A percentile compares a stretch with the other conserved stretches of the same genome.
These are phyloP conservation scores for Stenocarpella maydis DNA, from an alignment of 2,329 filamentous ascomycete species.

Conservation along the genomic window DNA sequence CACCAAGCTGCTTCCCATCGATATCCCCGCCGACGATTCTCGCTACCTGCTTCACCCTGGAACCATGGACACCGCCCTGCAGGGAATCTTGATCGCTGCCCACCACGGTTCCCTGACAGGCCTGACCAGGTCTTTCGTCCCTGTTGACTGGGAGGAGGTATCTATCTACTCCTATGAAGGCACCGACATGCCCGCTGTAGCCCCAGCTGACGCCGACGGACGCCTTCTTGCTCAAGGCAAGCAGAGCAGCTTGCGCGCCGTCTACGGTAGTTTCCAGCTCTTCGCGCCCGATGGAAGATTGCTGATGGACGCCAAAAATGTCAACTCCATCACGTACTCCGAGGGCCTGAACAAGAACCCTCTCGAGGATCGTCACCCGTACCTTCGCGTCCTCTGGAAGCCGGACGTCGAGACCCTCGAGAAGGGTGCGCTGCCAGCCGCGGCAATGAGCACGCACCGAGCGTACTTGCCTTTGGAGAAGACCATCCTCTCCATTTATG, in stretches of 20 bases:
- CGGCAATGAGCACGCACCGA: background rate
- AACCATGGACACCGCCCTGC: constrained; percentile 47
- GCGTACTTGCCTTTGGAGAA: background rate
- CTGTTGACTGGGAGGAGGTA: background rate
- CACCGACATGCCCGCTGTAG: background rate
- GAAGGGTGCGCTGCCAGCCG: background rate
- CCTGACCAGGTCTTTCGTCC: background rate
- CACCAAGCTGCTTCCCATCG: background rate
- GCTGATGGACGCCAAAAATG: background rate
- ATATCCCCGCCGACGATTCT: background rate
- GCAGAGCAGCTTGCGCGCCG: background rate
- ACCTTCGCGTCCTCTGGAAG: constrained; percentile 2
- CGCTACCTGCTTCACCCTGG: constrained; percentile 47
- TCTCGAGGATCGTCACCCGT: background rate
- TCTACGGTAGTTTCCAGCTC: background rate
- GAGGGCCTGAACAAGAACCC: background rate
- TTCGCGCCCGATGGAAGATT: background rate
- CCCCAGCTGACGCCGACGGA: background rate
- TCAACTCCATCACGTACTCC: constrained; percentile 1
- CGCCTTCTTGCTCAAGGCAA: background rate
- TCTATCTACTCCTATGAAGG: background rate
- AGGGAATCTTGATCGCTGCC: constrained; percentile 33
- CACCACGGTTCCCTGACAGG: background rate
- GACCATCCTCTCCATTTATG: background rate
- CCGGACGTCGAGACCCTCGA: background rate